Evolutionary conservation across 2,329 filamentous ascomycete genomes (phyloP).

Genomic region (Aureobasidium musti): DNA sequence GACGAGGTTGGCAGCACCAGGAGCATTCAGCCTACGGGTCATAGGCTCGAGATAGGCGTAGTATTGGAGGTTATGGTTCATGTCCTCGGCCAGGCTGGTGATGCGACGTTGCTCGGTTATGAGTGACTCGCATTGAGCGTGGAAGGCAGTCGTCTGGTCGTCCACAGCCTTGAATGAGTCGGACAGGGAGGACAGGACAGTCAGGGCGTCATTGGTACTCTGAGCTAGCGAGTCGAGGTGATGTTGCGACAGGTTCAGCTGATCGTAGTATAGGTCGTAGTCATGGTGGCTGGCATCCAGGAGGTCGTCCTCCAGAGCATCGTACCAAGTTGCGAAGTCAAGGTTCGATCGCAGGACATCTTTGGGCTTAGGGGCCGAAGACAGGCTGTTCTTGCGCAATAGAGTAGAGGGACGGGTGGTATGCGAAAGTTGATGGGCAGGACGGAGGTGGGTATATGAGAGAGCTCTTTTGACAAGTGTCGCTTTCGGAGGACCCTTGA

Average conservation of each 20-base stretch:
- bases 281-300: conserved; percentile 81
- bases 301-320: conserved; percentile 64
- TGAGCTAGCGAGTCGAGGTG: conserved; percentile 78
- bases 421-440: conserved; percentile 43
- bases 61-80: conserved; percentile 88
- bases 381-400: conserved; percentile 45
- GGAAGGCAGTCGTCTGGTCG: conserved; percentile 87
- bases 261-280: conserved; percentile 78
- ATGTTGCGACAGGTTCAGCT: conserved; percentile 75
- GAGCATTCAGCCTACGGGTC: conserved; percentile 85
- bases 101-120: conserved; percentile 78
- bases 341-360: conserved; percentile 58
- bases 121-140: conserved; percentile 86
- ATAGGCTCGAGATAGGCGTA: conserved; percentile 92
- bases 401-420: conserved; percentile 29
- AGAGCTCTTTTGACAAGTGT: conserved; percentile 66
- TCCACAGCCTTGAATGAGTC: conserved; percentile 87
- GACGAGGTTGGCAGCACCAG: conserved; percentile 82
- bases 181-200: conserved; percentile 75
- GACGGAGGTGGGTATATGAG: conserved; percentile 78
- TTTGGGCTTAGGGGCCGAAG: conserved; percentile 33
- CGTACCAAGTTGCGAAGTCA: conserved; percentile 62
- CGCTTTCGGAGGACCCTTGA: conserved; percentile 65
- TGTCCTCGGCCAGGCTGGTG: conserved; percentile 75
- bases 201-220: conserved; percentile 74